Percentiles rank a stretch among this genome's conserved stretches.
These are phyloP conservation scores for Arthrinium puccinioides DNA, from an alignment of 2,329 filamentous ascomycete genomes.

Conservation along the genomic window DNA sequence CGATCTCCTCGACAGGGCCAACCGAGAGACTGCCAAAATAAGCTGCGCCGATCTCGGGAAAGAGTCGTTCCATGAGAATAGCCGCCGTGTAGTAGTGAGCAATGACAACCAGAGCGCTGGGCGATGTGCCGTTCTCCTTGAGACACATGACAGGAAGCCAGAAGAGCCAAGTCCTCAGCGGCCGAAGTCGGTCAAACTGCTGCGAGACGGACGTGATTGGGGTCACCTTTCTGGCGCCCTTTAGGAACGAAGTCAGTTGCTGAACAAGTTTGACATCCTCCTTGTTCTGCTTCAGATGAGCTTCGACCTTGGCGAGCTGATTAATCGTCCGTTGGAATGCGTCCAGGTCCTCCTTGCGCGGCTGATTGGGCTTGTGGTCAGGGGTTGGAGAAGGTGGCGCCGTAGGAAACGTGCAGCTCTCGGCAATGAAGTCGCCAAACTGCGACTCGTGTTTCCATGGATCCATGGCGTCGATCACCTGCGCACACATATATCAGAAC, in stretches of 20 bases:
- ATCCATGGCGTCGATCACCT: constrained; percentile 89
- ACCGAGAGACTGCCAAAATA: constrained; percentile 81
- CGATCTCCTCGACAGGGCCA: constrained; percentile 78
- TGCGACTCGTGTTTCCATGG: constrained; percentile 85
- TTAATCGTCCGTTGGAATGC: constrained; percentile 60
- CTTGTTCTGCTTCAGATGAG: constrained; percentile 59
- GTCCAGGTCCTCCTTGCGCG: constrained; percentile 62
- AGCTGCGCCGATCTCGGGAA: constrained; percentile 82
- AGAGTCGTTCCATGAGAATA: constrained; percentile 80
- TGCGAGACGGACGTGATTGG: constrained; percentile 66
- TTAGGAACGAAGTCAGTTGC: constrained; percentile 65
- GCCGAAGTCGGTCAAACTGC: constrained; percentile 84
- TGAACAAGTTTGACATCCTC: constrained; percentile 63
- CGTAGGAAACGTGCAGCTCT: constrained; percentile 67
- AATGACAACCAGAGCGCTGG: constrained; percentile 73
- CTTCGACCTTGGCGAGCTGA: constrained; percentile 61
- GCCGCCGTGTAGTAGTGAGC: constrained; percentile 89
- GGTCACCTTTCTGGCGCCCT: constrained; percentile 64
- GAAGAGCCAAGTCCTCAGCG: constrained; percentile 87
- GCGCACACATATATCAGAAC: constrained; percentile 4
- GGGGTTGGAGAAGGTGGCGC: constrained; percentile 56
- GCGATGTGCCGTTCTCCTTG: constrained; percentile 67
- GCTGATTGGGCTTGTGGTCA: constrained; percentile 54
- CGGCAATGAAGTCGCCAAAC: constrained; percentile 73
- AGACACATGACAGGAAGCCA: constrained; percentile 87